A percentile compares a stretch with the other conserved stretches of the same genome.
Evolutionary conservation across 1,284 basidiomycete species (phyloP).

Genomic region (Melampsora americana): DNA sequence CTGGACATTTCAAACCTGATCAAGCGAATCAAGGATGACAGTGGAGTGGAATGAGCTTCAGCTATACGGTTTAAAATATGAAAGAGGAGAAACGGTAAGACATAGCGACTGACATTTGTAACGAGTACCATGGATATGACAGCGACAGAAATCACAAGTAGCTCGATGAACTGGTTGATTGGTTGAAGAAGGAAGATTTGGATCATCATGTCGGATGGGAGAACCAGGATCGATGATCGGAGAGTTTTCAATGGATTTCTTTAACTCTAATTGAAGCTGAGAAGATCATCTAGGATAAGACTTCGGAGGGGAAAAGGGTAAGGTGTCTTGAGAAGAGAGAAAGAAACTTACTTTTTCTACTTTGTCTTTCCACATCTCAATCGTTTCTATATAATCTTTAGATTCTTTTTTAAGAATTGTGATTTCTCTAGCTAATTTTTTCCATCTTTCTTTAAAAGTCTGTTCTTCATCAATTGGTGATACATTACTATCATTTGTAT

Average conservation of each 20-base stretch:
- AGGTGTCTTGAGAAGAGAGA: too few species aligned
- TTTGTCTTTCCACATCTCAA: conserved; percentile 34
- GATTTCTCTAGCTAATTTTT: conserved; percentile 24
- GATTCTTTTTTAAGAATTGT: conserved; percentile 25
- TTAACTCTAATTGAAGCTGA: conserved; percentile 35
- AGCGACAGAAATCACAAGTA: conserved; percentile 41
- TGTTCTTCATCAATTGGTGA: neutral
- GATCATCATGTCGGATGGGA: neutral
- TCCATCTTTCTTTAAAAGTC: conserved; percentile 23
- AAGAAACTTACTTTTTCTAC: conserved; percentile 13
- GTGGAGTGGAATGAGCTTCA: too few species aligned
- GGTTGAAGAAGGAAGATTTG: conserved; percentile 4
- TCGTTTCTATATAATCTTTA: conserved; percentile 37
- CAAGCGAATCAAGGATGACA: neutral
- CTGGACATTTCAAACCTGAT: conserved; percentile 39
- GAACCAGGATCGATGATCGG: conserved; percentile 12
- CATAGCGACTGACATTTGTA: conserved; percentile 33
- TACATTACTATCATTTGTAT: neutral
- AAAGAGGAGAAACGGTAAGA: neutral
- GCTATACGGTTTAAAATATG: too few species aligned
- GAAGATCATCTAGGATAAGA: neutral
- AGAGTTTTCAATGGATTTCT: conserved; percentile 15
- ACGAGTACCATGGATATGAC: conserved; percentile 32
- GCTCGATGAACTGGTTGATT: conserved; percentile 16
- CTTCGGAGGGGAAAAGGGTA: too few species aligned